Evolutionary conservation across 495 filamentous ascomycete species (phyloP).

Genomic region (Aspergillus carlsbadensis): DNA sequence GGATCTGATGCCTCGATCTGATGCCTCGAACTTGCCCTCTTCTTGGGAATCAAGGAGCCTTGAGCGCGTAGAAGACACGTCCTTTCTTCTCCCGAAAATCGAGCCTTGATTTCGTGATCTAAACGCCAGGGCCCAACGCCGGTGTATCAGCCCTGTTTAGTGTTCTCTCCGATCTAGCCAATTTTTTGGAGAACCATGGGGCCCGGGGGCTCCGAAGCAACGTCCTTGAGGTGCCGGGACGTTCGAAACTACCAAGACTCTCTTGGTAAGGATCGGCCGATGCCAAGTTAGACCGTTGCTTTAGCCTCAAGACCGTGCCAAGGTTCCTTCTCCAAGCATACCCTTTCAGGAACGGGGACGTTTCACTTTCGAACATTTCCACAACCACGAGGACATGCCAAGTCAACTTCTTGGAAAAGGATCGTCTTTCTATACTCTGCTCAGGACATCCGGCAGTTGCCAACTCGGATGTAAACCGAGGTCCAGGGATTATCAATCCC

Average conservation of each 20-base stretch:
- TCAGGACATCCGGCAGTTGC: not conserved
- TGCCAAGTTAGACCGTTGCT: conserved; percentile 1
- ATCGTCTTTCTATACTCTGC: not conserved
- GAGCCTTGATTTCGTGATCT: not conserved
- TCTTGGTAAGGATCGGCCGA: not conserved
- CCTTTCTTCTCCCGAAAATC: no score
- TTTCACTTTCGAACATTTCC: no score
- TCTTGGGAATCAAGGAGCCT: no score
- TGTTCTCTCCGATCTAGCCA: not conserved
- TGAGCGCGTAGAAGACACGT: no score
- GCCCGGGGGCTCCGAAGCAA: not conserved
- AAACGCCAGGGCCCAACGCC: not conserved
- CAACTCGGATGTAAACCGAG: not conserved
- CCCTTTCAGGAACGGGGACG: not conserved
- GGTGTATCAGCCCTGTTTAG: not conserved
- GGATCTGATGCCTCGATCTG: conserved; percentile 1
- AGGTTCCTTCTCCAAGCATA: not conserved
- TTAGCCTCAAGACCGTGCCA: not conserved
- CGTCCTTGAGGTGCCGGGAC: not conserved
- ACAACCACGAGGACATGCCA: not conserved
- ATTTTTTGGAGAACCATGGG: not conserved
- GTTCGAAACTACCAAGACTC: not conserved
- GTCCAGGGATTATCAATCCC: not conserved
- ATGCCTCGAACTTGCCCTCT: not conserved
- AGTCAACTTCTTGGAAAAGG: not conserved